Percentiles rank a stretch among this genome's conserved stretches.
These are phyloP conservation scores for Leishmania lainsoni DNA, from an alignment of 208 protist genomes.

Conservation along the genomic window DNA sequence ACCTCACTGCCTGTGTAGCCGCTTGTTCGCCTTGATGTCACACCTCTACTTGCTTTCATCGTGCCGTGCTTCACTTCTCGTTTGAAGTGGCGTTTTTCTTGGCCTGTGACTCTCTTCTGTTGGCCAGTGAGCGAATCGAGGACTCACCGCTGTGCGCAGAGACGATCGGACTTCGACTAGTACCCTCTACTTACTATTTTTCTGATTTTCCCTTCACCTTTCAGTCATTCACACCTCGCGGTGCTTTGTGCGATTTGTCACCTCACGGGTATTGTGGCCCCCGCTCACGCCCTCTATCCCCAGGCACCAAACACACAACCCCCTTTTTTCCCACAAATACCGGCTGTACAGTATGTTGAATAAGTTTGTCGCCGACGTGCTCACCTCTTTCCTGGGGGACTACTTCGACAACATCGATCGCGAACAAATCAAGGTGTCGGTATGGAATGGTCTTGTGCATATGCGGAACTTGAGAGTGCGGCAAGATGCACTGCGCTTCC, in stretches of 20 bases:
- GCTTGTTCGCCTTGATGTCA: not conserved
- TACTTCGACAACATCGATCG: constrained; percentile 87
- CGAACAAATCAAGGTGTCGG: constrained; percentile 83
- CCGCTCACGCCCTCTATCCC: not conserved
- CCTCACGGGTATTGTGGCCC: not conserved
- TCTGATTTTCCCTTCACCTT: not conserved
- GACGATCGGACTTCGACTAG: not conserved
- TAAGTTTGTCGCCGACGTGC: constrained; percentile 70
- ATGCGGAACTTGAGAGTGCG: constrained; percentile 64
- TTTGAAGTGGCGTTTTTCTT: not conserved
- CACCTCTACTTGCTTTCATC: not conserved
- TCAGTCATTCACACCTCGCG: not conserved
- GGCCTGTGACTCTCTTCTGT: not conserved
- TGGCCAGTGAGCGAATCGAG: not conserved
- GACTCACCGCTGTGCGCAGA: not conserved
- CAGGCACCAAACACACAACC: no score
- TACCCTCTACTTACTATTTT: not conserved
- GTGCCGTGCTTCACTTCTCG: no score
- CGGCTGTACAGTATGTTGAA: constrained; percentile 58
- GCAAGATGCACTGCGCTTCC: constrained; percentile 61
- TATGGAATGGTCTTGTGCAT: constrained; percentile 81
- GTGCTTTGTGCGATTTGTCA: not conserved
- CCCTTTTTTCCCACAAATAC: no score
- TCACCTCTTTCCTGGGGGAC: constrained; percentile 79
- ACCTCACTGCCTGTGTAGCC: not conserved